A percentile compares a stretch with the other conserved stretches of the same genome.
These are phyloP conservation scores for Triangularia setosa DNA, from an alignment of 2,329 filamentous ascomycete species.

Conservation along the genomic window DNA sequence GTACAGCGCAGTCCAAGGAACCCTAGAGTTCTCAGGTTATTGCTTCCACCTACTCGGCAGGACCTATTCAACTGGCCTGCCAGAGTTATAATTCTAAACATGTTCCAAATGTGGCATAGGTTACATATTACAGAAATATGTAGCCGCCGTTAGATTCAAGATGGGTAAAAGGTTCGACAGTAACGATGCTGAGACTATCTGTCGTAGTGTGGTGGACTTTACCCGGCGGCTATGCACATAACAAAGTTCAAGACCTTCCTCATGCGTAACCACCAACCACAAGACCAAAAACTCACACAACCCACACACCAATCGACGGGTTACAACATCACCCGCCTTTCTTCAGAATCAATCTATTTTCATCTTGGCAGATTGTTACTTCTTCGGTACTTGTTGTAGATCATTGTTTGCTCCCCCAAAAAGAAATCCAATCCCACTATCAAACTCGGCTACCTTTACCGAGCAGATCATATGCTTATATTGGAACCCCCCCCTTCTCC, in stretches of 20 bases:
- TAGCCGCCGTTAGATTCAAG: too few relatives aligned
- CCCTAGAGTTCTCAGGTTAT: too few relatives aligned
- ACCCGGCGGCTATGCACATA: not conserved
- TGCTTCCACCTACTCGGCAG: too few relatives aligned
- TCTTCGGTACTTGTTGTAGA: not conserved
- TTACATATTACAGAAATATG: too few relatives aligned
- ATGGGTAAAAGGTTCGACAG: too few relatives aligned
- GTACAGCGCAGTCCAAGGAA: too few relatives aligned
- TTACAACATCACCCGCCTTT: not conserved
- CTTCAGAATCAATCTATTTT: not conserved
- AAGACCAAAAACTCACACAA: not conserved
- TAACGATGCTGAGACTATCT: too few relatives aligned
- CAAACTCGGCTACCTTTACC: not conserved
- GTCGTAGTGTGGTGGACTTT: not conserved
- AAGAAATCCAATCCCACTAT: not conserved
- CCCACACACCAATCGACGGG: not conserved
- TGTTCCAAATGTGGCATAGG: too few relatives aligned
- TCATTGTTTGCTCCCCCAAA: not conserved
- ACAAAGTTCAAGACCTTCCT: not conserved
- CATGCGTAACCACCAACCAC: not conserved
- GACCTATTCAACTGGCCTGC: too few relatives aligned
- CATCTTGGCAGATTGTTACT: not conserved
- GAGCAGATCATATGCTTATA: not conserved
- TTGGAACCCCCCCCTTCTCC: not conserved
- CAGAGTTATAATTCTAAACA: too few relatives aligned